Conservation (phyloP, 164 flowering plant genomes). For the Sextonia rubra region DNA sequence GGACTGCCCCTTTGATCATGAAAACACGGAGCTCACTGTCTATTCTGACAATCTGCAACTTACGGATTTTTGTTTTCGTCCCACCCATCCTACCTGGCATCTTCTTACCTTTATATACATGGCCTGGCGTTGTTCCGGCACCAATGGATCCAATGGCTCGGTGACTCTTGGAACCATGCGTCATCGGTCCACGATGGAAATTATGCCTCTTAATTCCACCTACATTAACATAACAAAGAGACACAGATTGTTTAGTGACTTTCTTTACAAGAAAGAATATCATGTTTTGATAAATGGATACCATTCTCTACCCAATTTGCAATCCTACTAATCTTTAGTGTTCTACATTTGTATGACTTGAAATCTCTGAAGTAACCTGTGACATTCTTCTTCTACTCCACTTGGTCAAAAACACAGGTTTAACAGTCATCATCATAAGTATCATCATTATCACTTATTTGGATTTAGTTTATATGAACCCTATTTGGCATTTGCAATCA, state of each 20-base stretch:
- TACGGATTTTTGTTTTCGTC: constrained; percentile 74
- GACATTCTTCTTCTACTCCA: too few species aligned
- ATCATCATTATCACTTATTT: too few species aligned
- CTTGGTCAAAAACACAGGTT: too few species aligned
- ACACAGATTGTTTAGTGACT: not conserved
- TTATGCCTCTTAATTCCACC: constrained; percentile 95
- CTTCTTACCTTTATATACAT: constrained; percentile 89
- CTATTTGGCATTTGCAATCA: too few species aligned
- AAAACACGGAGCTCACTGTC: constrained; percentile 76
- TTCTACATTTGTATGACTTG: too few species aligned
- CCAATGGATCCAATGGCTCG: constrained; percentile 88
- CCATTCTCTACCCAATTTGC: not conserved
- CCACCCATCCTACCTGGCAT: constrained; percentile 99
- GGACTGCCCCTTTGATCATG: constrained; percentile 91
- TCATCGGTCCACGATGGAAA: constrained; percentile 83
- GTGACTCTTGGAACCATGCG: constrained; percentile 98
- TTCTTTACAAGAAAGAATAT: not conserved
- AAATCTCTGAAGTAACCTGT: too few species aligned
- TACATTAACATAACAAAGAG: constrained; percentile 15
- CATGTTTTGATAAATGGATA: not conserved
- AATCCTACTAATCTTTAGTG: not conserved
- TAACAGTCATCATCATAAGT: too few species aligned
- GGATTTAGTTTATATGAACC: too few species aligned
- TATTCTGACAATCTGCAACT: constrained; percentile 77
- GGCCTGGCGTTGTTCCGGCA: constrained; percentile 97